Percentiles rank a stretch among this genome's conserved stretches.
Conservation (phyloP, 306 rosid genomes). For the Gynostemma pentaphyllum region DNA sequence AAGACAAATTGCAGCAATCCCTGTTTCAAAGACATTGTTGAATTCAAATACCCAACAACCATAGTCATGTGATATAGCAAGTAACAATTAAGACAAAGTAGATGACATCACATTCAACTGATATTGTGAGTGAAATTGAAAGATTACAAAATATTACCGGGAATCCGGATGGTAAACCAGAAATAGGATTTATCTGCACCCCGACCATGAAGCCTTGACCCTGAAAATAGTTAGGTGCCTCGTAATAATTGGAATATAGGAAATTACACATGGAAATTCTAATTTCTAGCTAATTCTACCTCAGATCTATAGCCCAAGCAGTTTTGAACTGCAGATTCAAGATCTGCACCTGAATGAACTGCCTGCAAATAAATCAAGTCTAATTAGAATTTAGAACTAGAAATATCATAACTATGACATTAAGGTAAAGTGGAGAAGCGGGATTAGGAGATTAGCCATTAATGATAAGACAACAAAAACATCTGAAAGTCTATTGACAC, state of each 20-base stretch:
- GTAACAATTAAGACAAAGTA: constrained; percentile 10
- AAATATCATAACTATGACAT: neutral
- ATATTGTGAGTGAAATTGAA: constrained; percentile 7
- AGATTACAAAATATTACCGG: constrained; percentile 36
- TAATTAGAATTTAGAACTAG: neutral
- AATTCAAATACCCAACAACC: neutral
- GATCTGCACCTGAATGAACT: constrained; percentile 98
- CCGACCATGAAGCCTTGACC: constrained; percentile 99
- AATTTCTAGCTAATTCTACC: constrained; percentile 37
- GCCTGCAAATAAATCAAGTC: constrained; percentile 43
- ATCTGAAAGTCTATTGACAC: neutral
- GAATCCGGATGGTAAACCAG: constrained; percentile 87
- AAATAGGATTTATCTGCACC: constrained; percentile 74
- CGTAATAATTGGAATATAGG: constrained; percentile 15
- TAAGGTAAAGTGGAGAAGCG: neutral
- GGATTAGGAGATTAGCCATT: neutral
- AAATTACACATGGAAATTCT: constrained; percentile 7
- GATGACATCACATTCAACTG: neutral
- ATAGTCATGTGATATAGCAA: constrained; percentile 12
- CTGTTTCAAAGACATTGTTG: constrained; percentile 30
- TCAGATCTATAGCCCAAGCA: constrained; percentile 82
- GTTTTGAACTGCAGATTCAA: constrained; percentile 75
- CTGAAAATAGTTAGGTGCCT: constrained; percentile 33
- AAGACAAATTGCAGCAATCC: constrained; percentile 54
- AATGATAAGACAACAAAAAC: neutral